Evolutionary conservation across 495 filamentous ascomycete genomes (phyloP), one percentile per base, ranked within the genome.

Genomic region (Aspergillus panamensis): DNA sequence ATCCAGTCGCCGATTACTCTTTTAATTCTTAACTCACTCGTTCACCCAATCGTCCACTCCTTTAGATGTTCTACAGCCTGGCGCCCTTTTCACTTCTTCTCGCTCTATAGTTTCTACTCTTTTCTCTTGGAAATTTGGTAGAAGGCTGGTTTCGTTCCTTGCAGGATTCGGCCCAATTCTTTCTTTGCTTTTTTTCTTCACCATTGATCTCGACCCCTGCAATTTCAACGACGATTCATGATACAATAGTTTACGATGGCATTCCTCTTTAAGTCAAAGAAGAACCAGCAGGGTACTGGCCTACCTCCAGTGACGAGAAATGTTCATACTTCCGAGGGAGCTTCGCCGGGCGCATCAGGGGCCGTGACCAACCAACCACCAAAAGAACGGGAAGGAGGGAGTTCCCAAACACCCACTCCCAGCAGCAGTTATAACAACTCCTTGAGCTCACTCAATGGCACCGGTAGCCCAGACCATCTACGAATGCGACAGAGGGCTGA

Each of bases 361-460:
- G 53, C 68, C n/a, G 16, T 59, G 43, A 51, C 65, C 17, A 80
- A 78, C 64, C 75, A 73, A n/a, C 60, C 61, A 51, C n/a, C n/a
- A n/a, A 78, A 72, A 51, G 68, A 69, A 48, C 72, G 71, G 44
- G 78, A 73, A 42, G 75, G 69, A 29, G 67, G 66, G 19, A 59
- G 54, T 51, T 72, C 71, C 6, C 77, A 80, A 53, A 83, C 81
- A 14, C 80, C 83, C 25, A 86, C 84, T 2, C 86, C 85, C 13
- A 80, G 79, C 52, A 80, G 78, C 61, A 87, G 84, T 53, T 82
- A 83, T 53, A 88, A 85, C 67, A 84, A 83, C 65, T 87, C 85
- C 3, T 59, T 87, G 33, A 84, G 80, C 59, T 83, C 81, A 4
- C 71, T 86, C 8, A 72, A 71, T 14, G 78, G 74, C 53, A 63